phyloP scores from a whole-genome alignment of 768 basidiomycete species.

The Phlegmacium glaucopus region DNA sequence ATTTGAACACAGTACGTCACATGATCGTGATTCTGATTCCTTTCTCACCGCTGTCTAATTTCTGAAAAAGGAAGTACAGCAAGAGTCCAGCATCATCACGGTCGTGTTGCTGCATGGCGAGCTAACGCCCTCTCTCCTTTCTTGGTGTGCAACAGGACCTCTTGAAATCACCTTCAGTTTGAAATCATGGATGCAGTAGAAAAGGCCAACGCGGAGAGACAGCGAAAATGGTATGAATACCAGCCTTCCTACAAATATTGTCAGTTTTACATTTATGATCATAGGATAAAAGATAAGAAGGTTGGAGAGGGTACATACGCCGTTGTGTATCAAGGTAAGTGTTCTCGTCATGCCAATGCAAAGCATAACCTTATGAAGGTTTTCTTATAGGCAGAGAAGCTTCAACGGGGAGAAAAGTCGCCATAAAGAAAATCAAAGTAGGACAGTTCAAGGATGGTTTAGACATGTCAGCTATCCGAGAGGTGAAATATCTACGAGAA shows the following conservation, averaged over 20 bases:
- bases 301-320: conserved; percentile 94
- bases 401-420: conserved; percentile 77
- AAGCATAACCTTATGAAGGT: conserved; percentile 3
- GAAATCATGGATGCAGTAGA: conserved; percentile 76
- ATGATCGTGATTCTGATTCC: not conserved
- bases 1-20: conserved; percentile 5
- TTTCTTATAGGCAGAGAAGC: conserved; percentile 62
- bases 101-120: no score
- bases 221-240: conserved; percentile 30
- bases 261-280: not conserved
- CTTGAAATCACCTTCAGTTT: no score
- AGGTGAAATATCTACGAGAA: conserved; percentile 96
- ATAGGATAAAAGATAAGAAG: conserved; percentile 77
- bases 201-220: conserved; percentile 68
- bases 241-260: not conserved
- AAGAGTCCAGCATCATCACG: no score
- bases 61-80: no score
- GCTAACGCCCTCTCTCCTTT: not conserved
- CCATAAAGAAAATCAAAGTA: conserved; percentile 98
- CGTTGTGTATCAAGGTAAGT: conserved; percentile 86
- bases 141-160: not conserved
- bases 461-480: conserved; percentile 98
- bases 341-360: not conserved
- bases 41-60: no score
- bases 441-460: conserved; percentile 97